phyloP scores from a whole-genome alignment of 805 yeast species.

The Sugiyamaella qingdaonensis region DNA sequence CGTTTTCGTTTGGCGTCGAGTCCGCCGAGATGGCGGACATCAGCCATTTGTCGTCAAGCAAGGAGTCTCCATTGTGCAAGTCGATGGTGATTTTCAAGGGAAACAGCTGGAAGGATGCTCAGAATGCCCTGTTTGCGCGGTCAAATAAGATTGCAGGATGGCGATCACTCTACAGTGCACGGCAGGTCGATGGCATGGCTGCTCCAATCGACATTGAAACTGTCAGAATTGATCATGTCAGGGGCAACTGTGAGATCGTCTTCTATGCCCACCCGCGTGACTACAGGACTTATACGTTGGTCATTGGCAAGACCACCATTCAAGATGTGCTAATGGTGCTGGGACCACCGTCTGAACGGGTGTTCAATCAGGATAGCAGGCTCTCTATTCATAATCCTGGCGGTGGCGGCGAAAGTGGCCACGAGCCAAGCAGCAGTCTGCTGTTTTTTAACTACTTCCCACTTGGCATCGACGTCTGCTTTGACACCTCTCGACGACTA shows the following conservation, averaged over 20 bases:
- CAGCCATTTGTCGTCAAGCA: constrained; percentile 30
- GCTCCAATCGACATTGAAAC: constrained; percentile 2
- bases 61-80: constrained; percentile 18
- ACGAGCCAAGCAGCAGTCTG: constrained; percentile 10
- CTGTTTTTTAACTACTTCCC: constrained; percentile 44
- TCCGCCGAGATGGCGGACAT: constrained; percentile 12
- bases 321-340: constrained; percentile 45
- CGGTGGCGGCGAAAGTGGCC: not conserved
- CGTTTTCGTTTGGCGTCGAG: constrained; percentile 44
- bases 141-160: constrained; percentile 6
- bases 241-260: constrained; percentile 1
- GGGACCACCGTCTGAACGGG: constrained; percentile 56
- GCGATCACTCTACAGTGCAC: not conserved
- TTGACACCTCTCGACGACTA: constrained; percentile 34
- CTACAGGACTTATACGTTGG: constrained; percentile 6
- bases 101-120: constrained; percentile 23
- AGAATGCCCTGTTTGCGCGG: constrained; percentile 11
- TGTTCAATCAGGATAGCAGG: constrained; percentile 44
- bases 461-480: constrained; percentile 52
- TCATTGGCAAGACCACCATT: constrained; percentile 44
- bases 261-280: constrained; percentile 12
- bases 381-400: constrained; percentile 40
- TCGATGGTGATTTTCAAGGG: constrained; percentile 26
- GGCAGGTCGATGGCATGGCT: constrained; percentile 2
- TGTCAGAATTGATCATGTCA: constrained; percentile 7